Evolutionary conservation across 2,329 filamentous ascomycete species (phyloP).

Genomic region (Nigrospora oryzae): DNA sequence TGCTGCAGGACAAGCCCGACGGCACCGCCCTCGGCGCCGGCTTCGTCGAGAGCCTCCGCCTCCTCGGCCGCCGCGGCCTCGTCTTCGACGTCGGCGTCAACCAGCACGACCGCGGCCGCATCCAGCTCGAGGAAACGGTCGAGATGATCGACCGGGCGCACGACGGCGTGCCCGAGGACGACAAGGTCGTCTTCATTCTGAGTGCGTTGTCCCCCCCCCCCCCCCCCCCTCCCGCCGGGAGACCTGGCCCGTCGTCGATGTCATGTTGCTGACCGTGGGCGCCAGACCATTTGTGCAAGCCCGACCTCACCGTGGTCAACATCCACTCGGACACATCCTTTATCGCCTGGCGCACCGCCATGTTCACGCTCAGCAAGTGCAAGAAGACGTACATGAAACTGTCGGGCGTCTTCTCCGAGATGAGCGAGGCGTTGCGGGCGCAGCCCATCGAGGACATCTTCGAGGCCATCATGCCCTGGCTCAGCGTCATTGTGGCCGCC

Average conservation of each 20-base stretch:
- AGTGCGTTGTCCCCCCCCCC: slow-evolving; percentile 39
- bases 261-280: background rate
- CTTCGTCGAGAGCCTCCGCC: slow-evolving; percentile 59
- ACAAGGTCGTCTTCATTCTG: slow-evolving; percentile 60
- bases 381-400: slow-evolving; percentile 78
- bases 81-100: slow-evolving; percentile 82
- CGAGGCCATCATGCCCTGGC: slow-evolving; percentile 58
- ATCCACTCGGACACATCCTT: slow-evolving; percentile 47
- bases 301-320: slow-evolving; percentile 60
- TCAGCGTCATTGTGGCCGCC: slow-evolving; percentile 59
- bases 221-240: background rate
- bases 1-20: slow-evolving; percentile 68
- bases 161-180: slow-evolving; percentile 46
- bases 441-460: slow-evolving; percentile 50
- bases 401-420: slow-evolving; percentile 77
- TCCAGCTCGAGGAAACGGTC: slow-evolving; percentile 63
- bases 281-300: slow-evolving; percentile 83
- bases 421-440: slow-evolving; percentile 47
- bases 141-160: slow-evolving; percentile 63
- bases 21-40: slow-evolving; percentile 54
- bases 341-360: slow-evolving; percentile 58
- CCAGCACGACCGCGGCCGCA: slow-evolving; percentile 64
- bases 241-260: background rate
- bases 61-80: slow-evolving; percentile 54
- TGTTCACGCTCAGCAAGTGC: slow-evolving; percentile 59